Percentiles rank a stretch among this genome's conserved stretches.
phyloP scores from a whole-genome alignment of 192 early-diverging fungal species.

The Dissophora globulifera region DNA sequence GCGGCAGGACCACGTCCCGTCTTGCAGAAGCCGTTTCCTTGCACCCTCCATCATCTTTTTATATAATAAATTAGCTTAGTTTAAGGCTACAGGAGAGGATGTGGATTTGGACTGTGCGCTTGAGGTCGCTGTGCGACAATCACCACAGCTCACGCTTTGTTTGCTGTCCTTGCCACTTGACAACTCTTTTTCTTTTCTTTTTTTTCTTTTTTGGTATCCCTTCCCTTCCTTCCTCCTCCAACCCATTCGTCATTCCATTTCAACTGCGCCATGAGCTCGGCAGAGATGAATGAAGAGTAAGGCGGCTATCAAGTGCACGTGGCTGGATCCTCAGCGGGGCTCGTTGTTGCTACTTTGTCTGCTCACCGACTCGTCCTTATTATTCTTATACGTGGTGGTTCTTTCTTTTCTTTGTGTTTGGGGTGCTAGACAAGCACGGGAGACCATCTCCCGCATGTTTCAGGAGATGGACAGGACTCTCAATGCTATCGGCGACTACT shows the following conservation, averaged over 20 bases:
- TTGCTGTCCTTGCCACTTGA: too few species aligned
- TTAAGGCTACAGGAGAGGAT: too few species aligned
- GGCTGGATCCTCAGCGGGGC: too few species aligned
- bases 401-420: not conserved
- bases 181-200: not conserved
- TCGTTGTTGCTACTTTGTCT: too few species aligned
- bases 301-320: too few species aligned
- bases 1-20: too few species aligned
- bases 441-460: constrained; percentile 32
- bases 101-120: too few species aligned
- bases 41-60: too few species aligned
- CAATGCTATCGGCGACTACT: constrained; percentile 25
- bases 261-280: constrained; percentile 18
- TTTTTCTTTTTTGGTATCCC: not conserved
- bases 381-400: not conserved
- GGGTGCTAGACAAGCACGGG: constrained; percentile 35
- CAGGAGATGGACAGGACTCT: constrained; percentile 31
- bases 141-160: too few species aligned
- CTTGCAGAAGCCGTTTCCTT: too few species aligned
- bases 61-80: too few species aligned
- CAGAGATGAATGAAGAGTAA: constrained; percentile 28
- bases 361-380: not conserved
- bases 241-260: not conserved
- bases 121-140: too few species aligned
- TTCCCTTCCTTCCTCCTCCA: not conserved